A percentile compares a stretch with the other conserved stretches of the same genome.
These are phyloP conservation scores for Dendrobium catenatum DNA, from an alignment of 106 monocot genomes.

Conservation along the genomic window DNA sequence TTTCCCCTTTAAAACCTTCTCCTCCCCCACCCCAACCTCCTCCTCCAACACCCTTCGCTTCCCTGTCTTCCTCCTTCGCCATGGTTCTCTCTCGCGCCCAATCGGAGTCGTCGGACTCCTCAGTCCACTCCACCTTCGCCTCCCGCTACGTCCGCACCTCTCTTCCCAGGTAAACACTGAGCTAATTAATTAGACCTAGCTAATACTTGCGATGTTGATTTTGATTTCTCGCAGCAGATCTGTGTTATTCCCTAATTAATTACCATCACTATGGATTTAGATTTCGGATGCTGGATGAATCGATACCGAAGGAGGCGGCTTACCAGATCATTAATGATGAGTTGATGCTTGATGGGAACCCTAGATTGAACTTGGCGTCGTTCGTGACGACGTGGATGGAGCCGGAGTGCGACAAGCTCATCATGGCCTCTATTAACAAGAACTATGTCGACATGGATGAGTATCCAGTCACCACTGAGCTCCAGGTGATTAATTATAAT, in stretches of 20 bases:
- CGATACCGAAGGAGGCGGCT: slow-evolving; percentile 85
- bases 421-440: slow-evolving; percentile 80
- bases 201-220: too few relatives aligned
- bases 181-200: too few relatives aligned
- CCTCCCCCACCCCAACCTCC: not conserved
- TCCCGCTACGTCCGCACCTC: slow-evolving; percentile 49
- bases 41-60: not conserved
- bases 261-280: not conserved
- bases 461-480: slow-evolving; percentile 90
- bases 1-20: not conserved
- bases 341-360: slow-evolving; percentile 95
- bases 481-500: slow-evolving; percentile 34
- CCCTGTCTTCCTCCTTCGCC: not conserved
- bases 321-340: slow-evolving; percentile 90
- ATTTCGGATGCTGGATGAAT: slow-evolving; percentile 57
- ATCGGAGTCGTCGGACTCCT: slow-evolving; percentile 25
- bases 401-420: slow-evolving; percentile 85
- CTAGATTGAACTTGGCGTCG: slow-evolving; percentile 82
- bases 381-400: slow-evolving; percentile 99
- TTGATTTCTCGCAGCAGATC: too few relatives aligned
- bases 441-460: slow-evolving; percentile 97
- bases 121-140: slow-evolving; percentile 53
- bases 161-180: slow-evolving; percentile 40
- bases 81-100: slow-evolving; percentile 33
- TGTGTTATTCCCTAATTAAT: too few relatives aligned